phyloP scores from a whole-genome alignment of 257 asterid genomes.

The Datura wrightii region DNA sequence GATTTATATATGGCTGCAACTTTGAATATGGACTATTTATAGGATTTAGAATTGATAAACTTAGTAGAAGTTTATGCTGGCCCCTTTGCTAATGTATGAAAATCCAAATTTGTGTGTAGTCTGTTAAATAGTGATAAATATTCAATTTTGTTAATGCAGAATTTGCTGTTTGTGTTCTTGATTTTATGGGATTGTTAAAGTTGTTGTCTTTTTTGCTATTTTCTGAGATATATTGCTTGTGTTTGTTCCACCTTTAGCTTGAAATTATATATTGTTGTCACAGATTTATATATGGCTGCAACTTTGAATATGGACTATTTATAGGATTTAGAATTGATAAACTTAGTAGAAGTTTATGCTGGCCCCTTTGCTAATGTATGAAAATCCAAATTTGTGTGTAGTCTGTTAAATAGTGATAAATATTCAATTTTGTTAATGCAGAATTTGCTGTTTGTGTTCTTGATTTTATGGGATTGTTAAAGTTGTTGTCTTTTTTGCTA shows the following conservation, averaged over 20 bases:
- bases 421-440: background rate
- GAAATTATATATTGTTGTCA: background rate
- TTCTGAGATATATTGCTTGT: background rate
- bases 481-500: background rate
- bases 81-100: background rate
- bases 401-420: background rate
- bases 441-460: slow-evolving; percentile 3
- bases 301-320: too few species aligned
- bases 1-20: background rate
- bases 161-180: slow-evolving; percentile 15
- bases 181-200: background rate
- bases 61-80: background rate
- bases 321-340: too few species aligned
- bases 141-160: background rate
- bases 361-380: background rate
- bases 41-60: background rate
- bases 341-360: background rate
- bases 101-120: background rate
- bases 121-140: background rate
- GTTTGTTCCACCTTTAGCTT: background rate
- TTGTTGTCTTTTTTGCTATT: background rate
- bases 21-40: too few species aligned
- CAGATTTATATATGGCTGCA: background rate
- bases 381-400: background rate
- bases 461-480: background rate